Evolutionary conservation across 2,329 filamentous ascomycete species (phyloP), one percentile per base, ranked within the genome.

Genomic region (Exophiala sp.): DNA sequence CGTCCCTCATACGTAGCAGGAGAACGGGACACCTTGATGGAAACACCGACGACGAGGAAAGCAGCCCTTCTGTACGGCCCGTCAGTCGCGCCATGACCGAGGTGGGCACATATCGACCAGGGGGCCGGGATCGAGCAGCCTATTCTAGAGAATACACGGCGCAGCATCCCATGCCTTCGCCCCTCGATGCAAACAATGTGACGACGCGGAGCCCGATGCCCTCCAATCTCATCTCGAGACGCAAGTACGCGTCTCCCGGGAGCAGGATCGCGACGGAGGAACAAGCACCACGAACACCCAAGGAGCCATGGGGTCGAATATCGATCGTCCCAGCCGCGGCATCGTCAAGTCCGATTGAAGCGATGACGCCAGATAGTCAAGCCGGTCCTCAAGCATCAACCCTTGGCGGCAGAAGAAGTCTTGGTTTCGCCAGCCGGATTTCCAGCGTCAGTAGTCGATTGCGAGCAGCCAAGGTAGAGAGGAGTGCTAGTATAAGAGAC

Each of bases 51-150:
- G 68, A 71, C 13, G 65, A 67, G 11, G 54, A 63, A 29, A 64
- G 65, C 40, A 64, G 61, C 34, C 58, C 55, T 39, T 65, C 57
- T 24, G 60, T 64, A 32, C 68, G 70, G 22, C 68, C 71, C 3
- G 53, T 70, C 24, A 69, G 70, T 14, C 63, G 71, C 48, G 69
- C 70, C 22, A 66, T 68, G 63, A 72, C 71, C 1, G 71, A 73
- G 23, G 60, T 68, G 32, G 61, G 62, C 18, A 65, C 60, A 27
- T 62, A 63, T 48, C 62, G 62, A 9, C 60, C 61, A 5, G 59
- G 65, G 6, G 61, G 65, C 1, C 63, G 65, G 35, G 67, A 70
- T 46, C 65, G 67, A 39, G 49, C 56, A 2, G 53, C 50, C 6
- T 54, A 58, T 29, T 61, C 62, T 8, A 51, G 62, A 24, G 63